Conservation (phyloP, 2,329 filamentous ascomycete genomes). For the Fusarium humuli region DNA sequence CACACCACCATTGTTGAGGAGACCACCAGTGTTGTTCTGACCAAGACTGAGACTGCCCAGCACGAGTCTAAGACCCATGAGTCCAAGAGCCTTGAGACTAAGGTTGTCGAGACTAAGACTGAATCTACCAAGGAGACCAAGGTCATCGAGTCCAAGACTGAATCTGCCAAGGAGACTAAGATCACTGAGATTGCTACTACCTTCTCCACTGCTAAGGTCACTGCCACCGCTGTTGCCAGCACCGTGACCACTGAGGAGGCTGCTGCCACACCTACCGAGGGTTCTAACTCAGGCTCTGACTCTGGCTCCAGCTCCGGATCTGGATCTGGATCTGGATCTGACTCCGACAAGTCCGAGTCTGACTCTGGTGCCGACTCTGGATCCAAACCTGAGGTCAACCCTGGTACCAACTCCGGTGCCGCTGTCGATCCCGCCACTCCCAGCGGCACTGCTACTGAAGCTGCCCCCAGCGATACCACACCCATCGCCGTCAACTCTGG, state of each 20-base stretch:
- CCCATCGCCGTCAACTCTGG: conserved; percentile 46
- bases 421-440: conserved; percentile 24
- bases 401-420: conserved; percentile 20
- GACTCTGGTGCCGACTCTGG: background rate
- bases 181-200: conserved; percentile 5
- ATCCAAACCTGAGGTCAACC: background rate
- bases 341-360: background rate
- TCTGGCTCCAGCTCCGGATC: conserved; percentile 9
- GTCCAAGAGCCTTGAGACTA: conserved; percentile 7
- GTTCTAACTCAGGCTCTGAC: conserved; percentile 23
- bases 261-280: conserved; percentile 26
- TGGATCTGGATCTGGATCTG: conserved; percentile 15
- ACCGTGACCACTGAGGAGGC: conserved; percentile 8
- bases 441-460: conserved; percentile 11
- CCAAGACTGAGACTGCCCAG: conserved; percentile 26
- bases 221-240: conserved; percentile 32
- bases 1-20: conserved; percentile 27
- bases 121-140: conserved; percentile 10
- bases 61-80: conserved; percentile 10
- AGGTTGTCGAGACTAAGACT: background rate
- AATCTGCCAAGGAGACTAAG: conserved; percentile 16
- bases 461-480: background rate
- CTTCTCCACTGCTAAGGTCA: conserved; percentile 17
- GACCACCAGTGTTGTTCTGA: conserved; percentile 24
- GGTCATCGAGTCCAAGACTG: conserved; percentile 4